Evolutionary conservation across 2,329 filamentous ascomycete genomes (phyloP).

Genomic region (Colletotrichum incanum): DNA sequence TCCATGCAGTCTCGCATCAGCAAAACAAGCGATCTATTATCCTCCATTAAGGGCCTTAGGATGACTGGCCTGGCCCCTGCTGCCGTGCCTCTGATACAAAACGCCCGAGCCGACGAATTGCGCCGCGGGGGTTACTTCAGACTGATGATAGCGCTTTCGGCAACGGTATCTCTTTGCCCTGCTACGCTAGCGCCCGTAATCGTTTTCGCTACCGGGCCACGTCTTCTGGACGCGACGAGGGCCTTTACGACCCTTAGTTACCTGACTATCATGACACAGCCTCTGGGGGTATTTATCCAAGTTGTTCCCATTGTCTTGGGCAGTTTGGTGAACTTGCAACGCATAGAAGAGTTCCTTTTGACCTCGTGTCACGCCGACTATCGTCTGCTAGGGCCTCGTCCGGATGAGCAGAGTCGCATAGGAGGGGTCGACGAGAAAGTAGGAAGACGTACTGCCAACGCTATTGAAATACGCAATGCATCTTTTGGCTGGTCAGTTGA

Average conservation of each 20-base stretch:
- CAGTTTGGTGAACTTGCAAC: slow-evolving; percentile 2
- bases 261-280: not conserved
- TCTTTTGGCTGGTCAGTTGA: not conserved
- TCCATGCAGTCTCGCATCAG: slow-evolving; percentile 42
- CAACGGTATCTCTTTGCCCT: not conserved
- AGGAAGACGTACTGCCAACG: not conserved
- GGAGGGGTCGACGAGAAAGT: not conserved
- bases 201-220: not conserved
- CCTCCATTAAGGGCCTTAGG: slow-evolving; percentile 34
- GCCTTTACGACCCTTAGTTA: slow-evolving; percentile 1
- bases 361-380: not conserved
- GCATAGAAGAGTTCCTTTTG: not conserved
- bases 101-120: slow-evolving; percentile 51
- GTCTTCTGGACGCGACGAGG: not conserved
- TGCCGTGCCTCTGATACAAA: slow-evolving; percentile 50
- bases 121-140: slow-evolving; percentile 43
- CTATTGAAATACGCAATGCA: not conserved
- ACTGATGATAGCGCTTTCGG: not conserved
- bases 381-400: not conserved
- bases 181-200: not conserved
- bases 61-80: slow-evolving; percentile 38
- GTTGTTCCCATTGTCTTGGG: not conserved
- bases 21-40: slow-evolving; percentile 42
- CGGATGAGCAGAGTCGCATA: not conserved
- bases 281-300: not conserved